Base-by-base conservation (phyloP, 78 protist species). In the Dictyostelium capitatum region DNA sequence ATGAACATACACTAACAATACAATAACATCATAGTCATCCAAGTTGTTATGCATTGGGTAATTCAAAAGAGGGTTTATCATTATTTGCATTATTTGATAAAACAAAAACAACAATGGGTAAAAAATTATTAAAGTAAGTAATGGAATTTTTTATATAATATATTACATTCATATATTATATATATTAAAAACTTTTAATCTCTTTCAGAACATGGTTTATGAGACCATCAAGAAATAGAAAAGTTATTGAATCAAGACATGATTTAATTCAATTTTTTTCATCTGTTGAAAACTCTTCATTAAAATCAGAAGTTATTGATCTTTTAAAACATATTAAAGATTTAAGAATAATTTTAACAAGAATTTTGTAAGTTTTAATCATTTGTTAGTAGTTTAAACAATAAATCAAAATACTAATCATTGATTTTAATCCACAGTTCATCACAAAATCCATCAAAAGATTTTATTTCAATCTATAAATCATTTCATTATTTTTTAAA, bases 101-200 rank as follows among this genome's bases (percentile, higher is more conserved):
- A 74, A 85, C 92, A 56, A 85, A 85, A 47, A 73, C 92, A 6
- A 15, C 57, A 41, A 85, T 85, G 80, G 92, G 92, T 23, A 85
- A 85, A 28, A 72, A 72, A 23, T 32, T 65, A 70, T 48, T 85
- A 47, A 85, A 72, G 81, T 74, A 73, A 30, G 19, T 64, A 10
- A 3, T 3, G 43, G 43, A 15, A 8, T n/a, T 4, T 19, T 8
- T 59, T 4, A 19, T 8, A 32, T 9, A 19, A 46, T 19, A 46
- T 37, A 43, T 43, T 59, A 7, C 15, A n/a, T 23, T 62, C 10
- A 62, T 1, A 11, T 0, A 56, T 20, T 20, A 6, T 20, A n/a
- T n/a, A n/a, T n/a, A n/a, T 15, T 6, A 17, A 6, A 17, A 20
- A 62, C 6, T 14, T n/a, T 9, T 7, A 51, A 51, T 51, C 23